phyloP scores from a whole-genome alignment of 371 early-diverging fungal species.

The Apophysomyces ossiformis region DNA sequence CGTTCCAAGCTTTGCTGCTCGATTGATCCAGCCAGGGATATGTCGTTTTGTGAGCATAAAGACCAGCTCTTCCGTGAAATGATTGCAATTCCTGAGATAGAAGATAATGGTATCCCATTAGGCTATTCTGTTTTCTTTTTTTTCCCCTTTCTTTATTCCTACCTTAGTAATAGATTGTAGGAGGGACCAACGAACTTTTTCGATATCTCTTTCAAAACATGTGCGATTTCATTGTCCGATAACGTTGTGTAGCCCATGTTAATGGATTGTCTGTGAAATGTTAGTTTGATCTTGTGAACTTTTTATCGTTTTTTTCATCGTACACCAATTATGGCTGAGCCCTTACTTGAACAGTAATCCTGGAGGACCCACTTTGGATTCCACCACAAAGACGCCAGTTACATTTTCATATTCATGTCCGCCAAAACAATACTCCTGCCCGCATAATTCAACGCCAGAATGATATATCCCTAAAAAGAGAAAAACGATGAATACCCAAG shows the following conservation, averaged over 20 bases:
- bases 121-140: background rate
- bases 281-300: background rate
- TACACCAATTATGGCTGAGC: background rate
- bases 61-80: constrained; percentile 58
- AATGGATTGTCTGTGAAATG: constrained; percentile 45
- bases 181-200: constrained; percentile 56
- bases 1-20: constrained; percentile 59
- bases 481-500: background rate
- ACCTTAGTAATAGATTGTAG: constrained; percentile 57
- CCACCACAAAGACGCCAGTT: constrained; percentile 67
- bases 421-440: constrained; percentile 69
- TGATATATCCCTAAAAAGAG: constrained; percentile 60
- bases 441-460: constrained; percentile 67
- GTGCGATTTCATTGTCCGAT: constrained; percentile 51
- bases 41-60: constrained; percentile 43
- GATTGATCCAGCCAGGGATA: constrained; percentile 61
- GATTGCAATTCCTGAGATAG: constrained; percentile 57
- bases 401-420: constrained; percentile 63
- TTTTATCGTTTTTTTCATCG: background rate
- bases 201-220: constrained; percentile 47
- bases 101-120: background rate
- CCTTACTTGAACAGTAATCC: constrained; percentile 65
- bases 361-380: constrained; percentile 62
- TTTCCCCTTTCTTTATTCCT: background rate
- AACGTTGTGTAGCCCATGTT: constrained; percentile 51